These are phyloP conservation scores for Diaporthe citriasiana DNA, from an alignment of 2,329 filamentous ascomycete species.

Conservation along the genomic window DNA sequence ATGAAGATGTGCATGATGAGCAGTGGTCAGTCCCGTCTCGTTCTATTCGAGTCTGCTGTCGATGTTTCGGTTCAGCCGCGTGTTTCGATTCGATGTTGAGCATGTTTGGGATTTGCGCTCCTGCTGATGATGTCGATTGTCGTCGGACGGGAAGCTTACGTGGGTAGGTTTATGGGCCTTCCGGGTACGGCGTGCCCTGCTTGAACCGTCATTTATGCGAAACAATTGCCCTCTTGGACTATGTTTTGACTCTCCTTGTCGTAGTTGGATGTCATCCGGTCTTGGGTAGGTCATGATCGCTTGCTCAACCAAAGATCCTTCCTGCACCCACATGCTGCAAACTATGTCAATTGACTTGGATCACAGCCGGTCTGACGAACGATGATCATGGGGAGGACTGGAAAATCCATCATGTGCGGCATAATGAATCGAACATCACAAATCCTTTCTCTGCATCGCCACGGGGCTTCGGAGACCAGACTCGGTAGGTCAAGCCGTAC, in stretches of 20 bases:
- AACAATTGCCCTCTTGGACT: slow-evolving; percentile 12
- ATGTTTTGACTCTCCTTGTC: slow-evolving; percentile 8
- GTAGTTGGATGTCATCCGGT: slow-evolving; percentile 20
- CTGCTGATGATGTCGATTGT: slow-evolving; percentile 29
- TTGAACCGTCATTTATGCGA: slow-evolving; percentile 16
- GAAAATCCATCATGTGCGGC: background rate
- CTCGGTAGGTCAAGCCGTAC: background rate
- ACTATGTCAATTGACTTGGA: background rate
- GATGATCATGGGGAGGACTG: background rate
- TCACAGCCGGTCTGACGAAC: background rate
- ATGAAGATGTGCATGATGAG: slow-evolving; percentile 32
- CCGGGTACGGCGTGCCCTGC: slow-evolving; percentile 2
- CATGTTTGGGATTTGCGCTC: slow-evolving; percentile 40
- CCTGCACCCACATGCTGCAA: background rate
- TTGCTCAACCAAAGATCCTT: background rate
- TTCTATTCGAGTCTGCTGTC: slow-evolving; percentile 27
- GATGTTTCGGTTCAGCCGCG: slow-evolving; percentile 40
- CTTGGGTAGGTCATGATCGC: slow-evolving; percentile 13
- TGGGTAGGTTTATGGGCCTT: slow-evolving; percentile 5
- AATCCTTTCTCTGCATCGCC: background rate
- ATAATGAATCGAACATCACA: background rate
- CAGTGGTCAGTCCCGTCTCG: slow-evolving; percentile 29
- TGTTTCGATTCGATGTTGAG: slow-evolving; percentile 40
- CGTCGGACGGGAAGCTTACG: slow-evolving; percentile 15
- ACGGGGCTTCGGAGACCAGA: background rate